Percentiles rank a stretch among this genome's conserved stretches.
Conservation (phyloP, 805 yeast species). For the Kluyveromyces lactis region DNA sequence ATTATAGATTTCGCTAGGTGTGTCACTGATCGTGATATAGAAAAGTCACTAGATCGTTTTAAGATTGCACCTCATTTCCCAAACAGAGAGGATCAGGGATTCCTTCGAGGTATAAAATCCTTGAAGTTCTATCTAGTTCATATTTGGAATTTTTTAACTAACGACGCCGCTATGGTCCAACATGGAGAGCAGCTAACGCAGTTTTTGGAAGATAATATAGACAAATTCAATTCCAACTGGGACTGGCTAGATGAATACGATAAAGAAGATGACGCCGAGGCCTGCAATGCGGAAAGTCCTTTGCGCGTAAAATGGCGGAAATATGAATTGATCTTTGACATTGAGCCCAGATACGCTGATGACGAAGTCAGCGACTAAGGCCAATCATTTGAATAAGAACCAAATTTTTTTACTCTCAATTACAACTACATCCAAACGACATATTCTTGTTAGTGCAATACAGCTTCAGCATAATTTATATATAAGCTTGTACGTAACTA, state of each 20-base stretch:
- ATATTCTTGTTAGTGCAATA: too few species aligned
- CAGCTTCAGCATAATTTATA: too few species aligned
- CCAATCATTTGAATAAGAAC: background rate
- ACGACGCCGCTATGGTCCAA: slow-evolving; percentile 24
- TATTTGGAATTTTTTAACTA: slow-evolving; percentile 51
- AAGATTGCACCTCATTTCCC: slow-evolving; percentile 69
- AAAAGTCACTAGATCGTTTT: slow-evolving; percentile 30
- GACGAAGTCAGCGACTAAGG: slow-evolving; percentile 27
- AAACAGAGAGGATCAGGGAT: slow-evolving; percentile 67
- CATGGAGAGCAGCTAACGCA: slow-evolving; percentile 17
- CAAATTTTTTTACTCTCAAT: background rate
- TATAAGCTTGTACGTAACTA: too few species aligned
- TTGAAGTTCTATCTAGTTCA: slow-evolving; percentile 55
- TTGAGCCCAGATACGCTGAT: slow-evolving; percentile 26
- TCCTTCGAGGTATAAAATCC: slow-evolving; percentile 72
- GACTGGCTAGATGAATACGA: slow-evolving; percentile 35
- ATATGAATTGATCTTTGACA: slow-evolving; percentile 28
- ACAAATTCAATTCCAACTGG: slow-evolving; percentile 20
- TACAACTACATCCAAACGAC: too few species aligned
- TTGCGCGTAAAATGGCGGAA: slow-evolving; percentile 30
- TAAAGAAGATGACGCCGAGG: slow-evolving; percentile 25
- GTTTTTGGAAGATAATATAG: slow-evolving; percentile 15
- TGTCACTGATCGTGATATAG: slow-evolving; percentile 53
- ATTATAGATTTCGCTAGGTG: slow-evolving; percentile 95
- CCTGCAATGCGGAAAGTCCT: slow-evolving; percentile 23